Conservation (phyloP, 139 green algal species). For the Micractinium sp. region DNA sequence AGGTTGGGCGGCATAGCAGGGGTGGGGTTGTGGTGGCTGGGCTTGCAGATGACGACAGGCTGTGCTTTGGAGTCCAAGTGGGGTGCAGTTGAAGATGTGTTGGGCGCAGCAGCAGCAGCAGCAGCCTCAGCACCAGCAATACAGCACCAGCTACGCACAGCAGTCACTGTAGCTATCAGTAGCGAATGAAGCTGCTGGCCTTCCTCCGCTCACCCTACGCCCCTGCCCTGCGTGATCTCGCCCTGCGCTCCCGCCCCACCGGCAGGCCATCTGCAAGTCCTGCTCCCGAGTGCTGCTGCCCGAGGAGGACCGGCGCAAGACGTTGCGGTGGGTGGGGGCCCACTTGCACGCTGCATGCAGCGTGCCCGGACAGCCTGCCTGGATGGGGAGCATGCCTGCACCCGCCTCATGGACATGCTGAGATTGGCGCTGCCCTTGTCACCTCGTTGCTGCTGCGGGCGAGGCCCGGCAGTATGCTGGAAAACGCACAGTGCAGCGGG, state of each 20-base stretch:
- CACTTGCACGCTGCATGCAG: background rate
- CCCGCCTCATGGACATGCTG: too few relatives aligned
- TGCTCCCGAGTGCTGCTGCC: slow-evolving; percentile 92
- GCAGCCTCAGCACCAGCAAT: too few relatives aligned
- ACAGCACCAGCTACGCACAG: too few relatives aligned
- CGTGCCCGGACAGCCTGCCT: background rate
- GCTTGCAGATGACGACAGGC: background rate
- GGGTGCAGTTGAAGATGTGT: too few relatives aligned
- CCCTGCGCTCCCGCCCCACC: background rate
- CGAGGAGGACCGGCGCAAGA: slow-evolving; percentile 71
- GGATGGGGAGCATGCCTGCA: background rate
- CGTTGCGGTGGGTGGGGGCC: slow-evolving; percentile 58
- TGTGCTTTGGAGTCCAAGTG: background rate
- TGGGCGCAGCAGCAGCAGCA: too few relatives aligned
- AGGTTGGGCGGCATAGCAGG: too few relatives aligned
- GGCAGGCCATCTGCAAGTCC: slow-evolving; percentile 96
- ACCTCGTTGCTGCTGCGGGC: too few relatives aligned
- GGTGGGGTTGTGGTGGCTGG: background rate
- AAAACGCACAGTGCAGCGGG: too few relatives aligned
- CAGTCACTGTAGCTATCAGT: background rate
- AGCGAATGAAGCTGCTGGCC: too few relatives aligned
- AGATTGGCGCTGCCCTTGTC: too few relatives aligned
- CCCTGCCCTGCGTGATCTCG: background rate
- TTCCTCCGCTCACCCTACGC: background rate
- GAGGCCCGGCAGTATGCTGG: too few relatives aligned